These are phyloP conservation scores for Arachnomyces sp. DNA, from an alignment of 2,329 filamentous ascomycete genomes.

Conservation along the genomic window DNA sequence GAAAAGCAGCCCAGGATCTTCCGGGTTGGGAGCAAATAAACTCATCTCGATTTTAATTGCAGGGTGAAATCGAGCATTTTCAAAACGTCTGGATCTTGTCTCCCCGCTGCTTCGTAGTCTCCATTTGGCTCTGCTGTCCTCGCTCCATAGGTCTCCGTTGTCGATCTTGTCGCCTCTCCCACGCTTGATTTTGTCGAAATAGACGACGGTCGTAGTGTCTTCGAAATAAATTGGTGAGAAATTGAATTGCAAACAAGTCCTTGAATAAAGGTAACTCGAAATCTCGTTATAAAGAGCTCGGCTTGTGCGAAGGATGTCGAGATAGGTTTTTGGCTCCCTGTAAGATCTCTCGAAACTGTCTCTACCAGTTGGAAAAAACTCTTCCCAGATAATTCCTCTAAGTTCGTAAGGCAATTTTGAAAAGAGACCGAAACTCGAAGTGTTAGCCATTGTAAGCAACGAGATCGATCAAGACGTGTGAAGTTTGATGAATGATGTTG, in stretches of 20 bases:
- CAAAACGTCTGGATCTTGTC: background rate
- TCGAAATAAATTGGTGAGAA: constrained; percentile 1
- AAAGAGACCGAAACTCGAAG: no score
- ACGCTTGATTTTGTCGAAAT: no score
- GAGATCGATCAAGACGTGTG: no score
- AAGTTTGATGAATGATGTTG: no score
- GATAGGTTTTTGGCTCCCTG: constrained; percentile 4
- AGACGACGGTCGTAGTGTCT: no score
- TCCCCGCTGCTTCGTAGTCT: background rate
- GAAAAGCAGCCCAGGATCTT: background rate
- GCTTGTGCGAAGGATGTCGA: constrained; percentile 2
- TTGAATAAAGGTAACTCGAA: constrained; percentile 5
- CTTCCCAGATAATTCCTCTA: no score
- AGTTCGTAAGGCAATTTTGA: no score
- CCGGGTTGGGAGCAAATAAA: constrained; percentile 4
- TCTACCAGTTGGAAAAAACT: no score
- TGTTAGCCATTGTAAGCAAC: no score
- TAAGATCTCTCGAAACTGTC: no score
- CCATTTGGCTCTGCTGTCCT: background rate
- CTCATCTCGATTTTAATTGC: constrained; percentile 3
- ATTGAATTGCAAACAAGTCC: constrained; percentile 5
- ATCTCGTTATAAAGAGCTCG: constrained; percentile 6
- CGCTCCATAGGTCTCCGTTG: no score
- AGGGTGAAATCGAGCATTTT: constrained; percentile 7
- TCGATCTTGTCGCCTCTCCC: background rate